Percentiles rank a stretch among this genome's conserved stretches.
Evolutionary conservation across 352 stramenopile species (phyloP).

Genomic region (Thraustochytrium sp.): DNA sequence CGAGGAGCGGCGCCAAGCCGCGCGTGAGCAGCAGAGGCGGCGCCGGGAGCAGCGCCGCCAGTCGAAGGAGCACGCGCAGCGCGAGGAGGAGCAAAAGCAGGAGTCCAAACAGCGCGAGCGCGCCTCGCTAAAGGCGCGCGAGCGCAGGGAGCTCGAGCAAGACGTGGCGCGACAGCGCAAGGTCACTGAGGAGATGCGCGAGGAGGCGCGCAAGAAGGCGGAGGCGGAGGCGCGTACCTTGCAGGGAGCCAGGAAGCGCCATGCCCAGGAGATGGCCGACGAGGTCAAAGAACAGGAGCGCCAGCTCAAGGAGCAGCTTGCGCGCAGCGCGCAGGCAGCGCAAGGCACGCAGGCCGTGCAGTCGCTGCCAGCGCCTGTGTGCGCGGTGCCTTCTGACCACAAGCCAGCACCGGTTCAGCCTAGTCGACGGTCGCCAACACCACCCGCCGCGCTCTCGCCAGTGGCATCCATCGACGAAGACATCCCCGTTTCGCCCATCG

Average conservation of each 20-base stretch:
- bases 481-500: conserved; percentile 4
- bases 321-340: no score
- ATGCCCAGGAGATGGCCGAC: background rate
- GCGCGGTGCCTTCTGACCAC: no score
- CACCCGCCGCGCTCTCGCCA: background rate
- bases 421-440: background rate
- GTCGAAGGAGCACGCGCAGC: background rate
- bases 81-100: background rate
- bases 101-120: background rate
- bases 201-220: background rate
- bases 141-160: background rate
- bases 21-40: background rate
- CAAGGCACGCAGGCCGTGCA: no score
- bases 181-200: background rate
- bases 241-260: conserved; percentile 1
- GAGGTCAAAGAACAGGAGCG: background rate
- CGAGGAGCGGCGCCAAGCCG: background rate
- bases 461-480: background rate
- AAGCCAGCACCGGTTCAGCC: no score
- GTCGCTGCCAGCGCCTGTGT: no score
- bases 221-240: conserved; percentile 20
- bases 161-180: background rate
- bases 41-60: background rate
- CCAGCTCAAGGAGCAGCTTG: background rate
- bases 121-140: background rate